Evolutionary conservation across 768 basidiomycete genomes (phyloP).

Genomic region (Sarcomyxa edulis): DNA sequence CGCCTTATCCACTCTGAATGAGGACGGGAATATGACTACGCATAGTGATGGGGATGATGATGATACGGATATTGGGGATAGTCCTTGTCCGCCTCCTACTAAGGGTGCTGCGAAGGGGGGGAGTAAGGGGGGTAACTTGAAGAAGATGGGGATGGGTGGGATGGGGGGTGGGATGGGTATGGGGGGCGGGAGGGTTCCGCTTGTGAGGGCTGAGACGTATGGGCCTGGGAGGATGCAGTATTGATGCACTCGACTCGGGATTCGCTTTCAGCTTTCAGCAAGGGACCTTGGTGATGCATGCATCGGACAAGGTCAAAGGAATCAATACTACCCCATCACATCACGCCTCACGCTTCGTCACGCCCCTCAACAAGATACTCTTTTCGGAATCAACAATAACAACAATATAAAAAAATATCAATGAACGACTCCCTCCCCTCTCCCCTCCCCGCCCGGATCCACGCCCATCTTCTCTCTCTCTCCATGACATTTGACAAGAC

Average conservation of each 20-base stretch:
- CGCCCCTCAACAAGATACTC: slow-evolving; percentile 1
- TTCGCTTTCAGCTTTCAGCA: too few species aligned
- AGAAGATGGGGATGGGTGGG: too few species aligned
- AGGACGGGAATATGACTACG: slow-evolving; percentile 56
- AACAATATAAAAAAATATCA: too few species aligned
- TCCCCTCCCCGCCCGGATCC: too few species aligned
- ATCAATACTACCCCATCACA: too few species aligned
- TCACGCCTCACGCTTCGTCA: slow-evolving; percentile 2
- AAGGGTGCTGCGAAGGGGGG: slow-evolving; percentile 46
- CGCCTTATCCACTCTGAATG: slow-evolving; percentile 56
- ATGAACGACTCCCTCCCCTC: too few species aligned
- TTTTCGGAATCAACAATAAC: too few species aligned
- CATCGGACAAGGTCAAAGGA: too few species aligned
- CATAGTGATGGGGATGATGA: slow-evolving; percentile 45
- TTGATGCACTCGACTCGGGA: too few species aligned
- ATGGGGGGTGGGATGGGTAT: slow-evolving; percentile 64
- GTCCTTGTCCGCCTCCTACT: slow-evolving; percentile 80
- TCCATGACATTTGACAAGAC: background rate
- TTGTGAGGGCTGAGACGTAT: slow-evolving; percentile 66
- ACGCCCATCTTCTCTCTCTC: too few species aligned
- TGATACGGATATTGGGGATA: slow-evolving; percentile 78
- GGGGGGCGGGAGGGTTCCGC: slow-evolving; percentile 42
- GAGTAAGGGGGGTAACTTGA: too few species aligned
- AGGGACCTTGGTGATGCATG: too few species aligned
- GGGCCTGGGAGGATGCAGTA: slow-evolving; percentile 53